phyloP scores from a whole-genome alignment of 2,329 filamentous ascomycete species.

The Chaetomium strumarium region DNA sequence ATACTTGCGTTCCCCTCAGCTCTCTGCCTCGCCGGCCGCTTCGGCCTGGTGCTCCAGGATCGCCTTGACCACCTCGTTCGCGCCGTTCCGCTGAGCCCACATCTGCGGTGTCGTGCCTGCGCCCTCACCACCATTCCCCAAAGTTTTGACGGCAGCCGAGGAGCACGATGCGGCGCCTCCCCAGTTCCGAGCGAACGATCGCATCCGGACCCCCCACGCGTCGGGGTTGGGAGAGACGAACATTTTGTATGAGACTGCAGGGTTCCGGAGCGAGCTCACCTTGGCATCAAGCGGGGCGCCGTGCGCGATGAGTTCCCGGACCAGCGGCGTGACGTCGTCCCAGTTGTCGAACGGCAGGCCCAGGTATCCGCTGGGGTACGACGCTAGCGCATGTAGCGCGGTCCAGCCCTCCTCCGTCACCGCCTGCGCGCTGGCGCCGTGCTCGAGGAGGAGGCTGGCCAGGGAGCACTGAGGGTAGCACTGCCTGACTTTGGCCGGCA shows the following conservation, averaged over 20 bases:
- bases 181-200: not conserved
- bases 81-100: not conserved
- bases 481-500: not conserved
- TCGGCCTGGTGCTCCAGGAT: not conserved
- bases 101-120: not conserved
- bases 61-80: not conserved
- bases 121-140: not conserved
- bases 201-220: not conserved
- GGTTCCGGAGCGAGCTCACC: not conserved
- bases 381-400: slow-evolving; percentile 20
- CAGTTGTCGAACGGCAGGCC: not conserved
- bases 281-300: slow-evolving; percentile 1
- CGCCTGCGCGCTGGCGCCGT: slow-evolving; percentile 20
- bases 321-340: not conserved
- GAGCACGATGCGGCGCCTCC: no score
- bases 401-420: slow-evolving; percentile 26
- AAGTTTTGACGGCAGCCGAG: not conserved
- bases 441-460: slow-evolving; percentile 22
- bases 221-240: no score
- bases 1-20: no score
- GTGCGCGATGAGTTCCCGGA: not conserved
- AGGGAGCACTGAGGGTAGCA: not conserved
- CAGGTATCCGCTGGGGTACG: not conserved
- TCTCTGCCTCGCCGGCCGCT: not conserved
- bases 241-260: not conserved